Base-by-base conservation (phyloP, 805 yeast species). In the Zygoascus flipseniorum region DNA sequence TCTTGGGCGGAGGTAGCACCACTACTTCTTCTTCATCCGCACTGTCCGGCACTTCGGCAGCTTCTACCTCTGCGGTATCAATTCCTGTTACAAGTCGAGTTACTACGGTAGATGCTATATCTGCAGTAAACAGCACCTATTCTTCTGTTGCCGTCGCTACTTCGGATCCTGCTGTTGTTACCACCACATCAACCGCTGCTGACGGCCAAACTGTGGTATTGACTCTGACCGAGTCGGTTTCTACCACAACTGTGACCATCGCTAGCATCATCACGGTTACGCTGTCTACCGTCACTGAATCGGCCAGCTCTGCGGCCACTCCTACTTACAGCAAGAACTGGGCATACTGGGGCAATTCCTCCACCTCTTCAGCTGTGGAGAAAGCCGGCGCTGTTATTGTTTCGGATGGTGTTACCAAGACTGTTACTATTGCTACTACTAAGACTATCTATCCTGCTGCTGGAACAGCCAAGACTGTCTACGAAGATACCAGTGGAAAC, bases 1-100 rank as follows among this genome's bases (percentile, higher is more conserved):
- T 76, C 44, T 65, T 80, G 58, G 66, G 64, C 13, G 42, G 37
- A 5, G 13, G 5, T 6, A 11, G 9, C 45, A 18, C 5, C 28
- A 4, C 45, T 19, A 19, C 16, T 23, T 43, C 45, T 18, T 23
- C 45, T 13, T 18, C 28, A 4, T 23, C 45, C 14, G 3, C 28
- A 13, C 20, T 43, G n/a, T 16, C 16, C 11, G 8, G 14, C 19
- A 14, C 28, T 16, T 23, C 45, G 5, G 45, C 45, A 11, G 45
- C 45, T 5, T 13, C 28, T 16, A 16, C 14, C 19, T 11, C 19
- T 16, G 19, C 45, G n/a, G n/a, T 10, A 23, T 5, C 14, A 4
- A 16, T 16, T 9, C 23, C 44, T 43, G 43, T n/a, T 8, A n/a
- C 43, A 18, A 37, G 37, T 14, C 43, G 23, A 4, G 11, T 35